Conservation (phyloP, 148 eudicot genomes). For the Tetragonia tetragonoides region DNA sequence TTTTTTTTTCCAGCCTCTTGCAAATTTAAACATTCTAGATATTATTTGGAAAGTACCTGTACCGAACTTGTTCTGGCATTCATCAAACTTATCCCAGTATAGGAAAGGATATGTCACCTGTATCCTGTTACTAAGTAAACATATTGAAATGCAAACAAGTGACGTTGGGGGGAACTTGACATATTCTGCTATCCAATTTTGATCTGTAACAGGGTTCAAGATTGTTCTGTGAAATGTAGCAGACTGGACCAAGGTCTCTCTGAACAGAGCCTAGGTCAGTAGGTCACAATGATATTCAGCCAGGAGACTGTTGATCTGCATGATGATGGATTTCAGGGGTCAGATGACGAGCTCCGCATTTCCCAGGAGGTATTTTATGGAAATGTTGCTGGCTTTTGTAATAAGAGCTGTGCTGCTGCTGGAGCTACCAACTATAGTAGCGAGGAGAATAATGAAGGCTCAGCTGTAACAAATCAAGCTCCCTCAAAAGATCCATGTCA, state of each 20-base stretch:
- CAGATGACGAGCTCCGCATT: slow-evolving; percentile 53
- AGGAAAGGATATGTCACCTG: background rate
- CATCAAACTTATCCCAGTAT: background rate
- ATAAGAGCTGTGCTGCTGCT: slow-evolving; percentile 34
- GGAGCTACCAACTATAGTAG: slow-evolving; percentile 34
- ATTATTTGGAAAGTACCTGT: background rate
- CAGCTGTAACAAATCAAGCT: slow-evolving; percentile 49
- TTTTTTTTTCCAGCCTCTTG: background rate
- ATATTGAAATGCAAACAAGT: background rate
- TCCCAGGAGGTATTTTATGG: slow-evolving; percentile 67
- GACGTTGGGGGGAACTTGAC: background rate
- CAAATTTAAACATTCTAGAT: background rate
- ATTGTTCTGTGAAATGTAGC: background rate
- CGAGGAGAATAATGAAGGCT: slow-evolving; percentile 40
- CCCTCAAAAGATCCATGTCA: slow-evolving; percentile 25
- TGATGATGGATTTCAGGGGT: slow-evolving; percentile 72
- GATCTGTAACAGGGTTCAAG: slow-evolving; percentile 20
- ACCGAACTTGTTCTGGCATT: background rate
- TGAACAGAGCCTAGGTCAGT: slow-evolving; percentile 4
- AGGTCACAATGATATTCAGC: slow-evolving; percentile 18
- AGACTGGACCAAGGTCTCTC: background rate
- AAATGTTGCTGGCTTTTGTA: slow-evolving; percentile 26
- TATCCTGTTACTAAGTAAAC: background rate
- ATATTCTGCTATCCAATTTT: background rate
- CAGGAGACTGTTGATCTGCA: slow-evolving; percentile 31